Evolutionary conservation across 179 eudicot species (phyloP), one percentile per base, ranked within the genome.

Genomic region (Gypsophila paniculata): DNA sequence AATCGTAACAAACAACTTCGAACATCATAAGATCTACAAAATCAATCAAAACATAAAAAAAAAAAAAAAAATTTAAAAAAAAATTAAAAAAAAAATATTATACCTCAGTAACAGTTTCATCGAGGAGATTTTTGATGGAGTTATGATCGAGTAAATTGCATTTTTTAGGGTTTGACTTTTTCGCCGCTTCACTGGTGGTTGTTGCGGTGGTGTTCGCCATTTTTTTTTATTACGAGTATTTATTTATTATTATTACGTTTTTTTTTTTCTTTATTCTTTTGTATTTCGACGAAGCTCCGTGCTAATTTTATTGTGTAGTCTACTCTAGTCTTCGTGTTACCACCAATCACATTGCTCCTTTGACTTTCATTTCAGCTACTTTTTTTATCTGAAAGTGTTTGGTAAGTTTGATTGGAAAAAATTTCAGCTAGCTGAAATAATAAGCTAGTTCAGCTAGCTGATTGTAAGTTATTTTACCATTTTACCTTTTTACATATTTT

Each of bases 121-220:
- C 96, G 55, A 89, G 90, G 34, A 87, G 48, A 86, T 84, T 80
- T 57, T 93, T 93, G 81, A 93, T 80, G 15, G 96, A 90, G 71
- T 84, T 74, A 64, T 89, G 95, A 85, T 93, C 93, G 62, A 90
- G 74, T 17, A 89, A 81, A 64, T 93, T 93, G 7, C 86, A 77
- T 76, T 90, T 89, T 51, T 86, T 90, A 74, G 95, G 89, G 80
- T 64, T 85, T 52, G 80, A 75, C 44, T 79, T 78, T n/a, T 73
- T 53, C 66, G 72, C 23, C 8, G 61, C 5, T 9, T 32, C 72
- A 6, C 23, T 10, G 26, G 36, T 46, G 29, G 52, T 65, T 48
- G 13, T 29, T 15, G 4, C 15, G 55, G 0, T 53, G 55, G 46
- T 23, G 58, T 11, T 49, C 59, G 71, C 71, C 71, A 68, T 68